Conservation (phyloP, 306 rosid species). For the Cucumis cinereus region DNA sequence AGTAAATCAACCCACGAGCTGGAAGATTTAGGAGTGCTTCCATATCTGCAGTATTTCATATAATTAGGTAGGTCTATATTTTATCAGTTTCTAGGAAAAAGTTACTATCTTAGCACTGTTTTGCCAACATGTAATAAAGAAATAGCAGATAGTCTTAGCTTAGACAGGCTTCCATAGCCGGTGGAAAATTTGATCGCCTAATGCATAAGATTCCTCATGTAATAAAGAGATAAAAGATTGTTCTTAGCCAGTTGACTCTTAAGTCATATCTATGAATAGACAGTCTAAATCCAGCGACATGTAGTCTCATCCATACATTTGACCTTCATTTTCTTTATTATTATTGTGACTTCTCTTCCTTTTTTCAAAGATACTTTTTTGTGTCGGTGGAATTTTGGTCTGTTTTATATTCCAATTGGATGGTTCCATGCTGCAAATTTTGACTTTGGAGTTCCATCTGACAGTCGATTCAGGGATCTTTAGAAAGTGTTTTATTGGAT, state of each 20-base stretch:
- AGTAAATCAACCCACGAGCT: neutral
- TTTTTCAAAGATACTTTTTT: neutral
- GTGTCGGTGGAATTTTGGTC: constrained; percentile 9
- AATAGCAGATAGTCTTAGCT: no score
- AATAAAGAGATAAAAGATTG: neutral
- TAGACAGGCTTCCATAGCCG: neutral
- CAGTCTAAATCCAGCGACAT: constrained; percentile 5
- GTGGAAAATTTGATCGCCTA: neutral
- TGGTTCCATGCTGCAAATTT: constrained; percentile 1
- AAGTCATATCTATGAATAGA: neutral
- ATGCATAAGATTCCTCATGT: neutral
- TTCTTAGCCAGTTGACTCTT: neutral
- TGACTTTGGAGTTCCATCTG: neutral
- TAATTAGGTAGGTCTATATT: no score
- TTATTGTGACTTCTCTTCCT: neutral
- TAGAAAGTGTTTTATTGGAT: neutral
- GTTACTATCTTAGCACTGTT: neutral
- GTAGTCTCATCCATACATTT: neutral
- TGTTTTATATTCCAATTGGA: constrained; percentile 6
- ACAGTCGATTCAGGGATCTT: neutral
- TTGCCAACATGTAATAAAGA: neutral
- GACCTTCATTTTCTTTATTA: neutral
- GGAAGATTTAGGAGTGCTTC: neutral
- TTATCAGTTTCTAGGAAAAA: neutral
- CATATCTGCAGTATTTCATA: no score